These are phyloP conservation scores for Phytophthora crassamura DNA, from an alignment of 352 stramenopile genomes.

Conservation along the genomic window DNA sequence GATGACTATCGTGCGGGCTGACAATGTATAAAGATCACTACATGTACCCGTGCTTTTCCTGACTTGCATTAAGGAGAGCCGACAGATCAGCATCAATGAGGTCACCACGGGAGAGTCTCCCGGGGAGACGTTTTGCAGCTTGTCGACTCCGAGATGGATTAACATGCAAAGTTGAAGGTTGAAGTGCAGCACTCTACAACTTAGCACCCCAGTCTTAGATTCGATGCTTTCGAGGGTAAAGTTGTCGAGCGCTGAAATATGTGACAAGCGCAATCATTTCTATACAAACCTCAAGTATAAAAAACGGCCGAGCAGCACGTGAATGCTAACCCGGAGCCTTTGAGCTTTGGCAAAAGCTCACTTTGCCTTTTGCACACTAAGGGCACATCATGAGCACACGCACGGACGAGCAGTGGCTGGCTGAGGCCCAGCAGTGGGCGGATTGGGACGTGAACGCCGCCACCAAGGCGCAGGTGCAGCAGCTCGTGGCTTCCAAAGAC, in stretches of 20 bases:
- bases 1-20: no score
- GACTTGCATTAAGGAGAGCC: no score
- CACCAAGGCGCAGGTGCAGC: conserved; percentile 73
- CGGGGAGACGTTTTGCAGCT: no score
- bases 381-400: conserved; percentile 24
- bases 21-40: no score
- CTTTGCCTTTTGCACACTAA: conserved; percentile 28
- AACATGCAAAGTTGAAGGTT: conserved; percentile 36
- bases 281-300: conserved; percentile 41
- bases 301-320: conserved; percentile 24
- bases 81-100: no score
- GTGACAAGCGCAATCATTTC: conserved; percentile 24
- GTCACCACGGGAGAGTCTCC: no score
- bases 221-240: not conserved
- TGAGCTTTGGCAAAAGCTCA: not conserved
- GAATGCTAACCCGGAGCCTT: conserved; percentile 28
- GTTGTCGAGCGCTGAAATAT: conserved; percentile 9
- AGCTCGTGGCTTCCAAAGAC: conserved; percentile 68
- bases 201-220: not conserved
- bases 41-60: no score
- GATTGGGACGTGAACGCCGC: conserved; percentile 87
- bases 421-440: conserved; percentile 76
- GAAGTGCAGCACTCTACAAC: conserved; percentile 18
- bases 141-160: no score
- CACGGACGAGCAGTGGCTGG: conserved; percentile 59